A percentile compares a stretch with the other conserved stretches of the same genome.
phyloP scores from a whole-genome alignment of 352 stramenopile genomes.

The Phytophthora idaei region DNA sequence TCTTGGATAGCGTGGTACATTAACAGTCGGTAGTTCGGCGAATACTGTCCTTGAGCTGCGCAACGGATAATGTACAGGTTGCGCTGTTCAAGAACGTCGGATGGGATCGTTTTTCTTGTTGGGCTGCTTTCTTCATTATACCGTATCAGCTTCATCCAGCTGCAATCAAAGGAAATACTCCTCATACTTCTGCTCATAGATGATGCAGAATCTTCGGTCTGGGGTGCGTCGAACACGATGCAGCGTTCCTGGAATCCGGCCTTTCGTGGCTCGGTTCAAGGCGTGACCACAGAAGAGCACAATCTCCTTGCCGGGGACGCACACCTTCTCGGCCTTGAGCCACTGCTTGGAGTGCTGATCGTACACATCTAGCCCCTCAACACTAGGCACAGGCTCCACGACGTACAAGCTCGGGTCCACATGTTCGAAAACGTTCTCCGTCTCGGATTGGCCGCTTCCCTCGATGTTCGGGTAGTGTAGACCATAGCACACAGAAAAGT shows the following conservation, averaged over 20 bases:
- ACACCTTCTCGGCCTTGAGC: slow-evolving; percentile 57
- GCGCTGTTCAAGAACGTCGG: too few species aligned
- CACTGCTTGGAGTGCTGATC: slow-evolving; percentile 58
- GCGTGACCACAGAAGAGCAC: slow-evolving; percentile 67
- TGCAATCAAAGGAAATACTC: slow-evolving; percentile 48
- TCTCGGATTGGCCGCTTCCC: slow-evolving; percentile 55
- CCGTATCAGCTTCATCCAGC: not conserved
- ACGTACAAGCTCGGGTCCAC: slow-evolving; percentile 68
- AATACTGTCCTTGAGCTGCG: too few species aligned
- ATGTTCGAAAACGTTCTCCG: slow-evolving; percentile 71
- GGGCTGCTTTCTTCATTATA: not conserved
- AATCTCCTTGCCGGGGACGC: slow-evolving; percentile 56
- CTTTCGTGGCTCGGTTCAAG: slow-evolving; percentile 48
- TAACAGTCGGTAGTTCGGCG: too few species aligned
- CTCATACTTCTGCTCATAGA: slow-evolving; percentile 75
- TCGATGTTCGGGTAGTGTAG: slow-evolving; percentile 66
- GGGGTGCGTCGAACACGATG: slow-evolving; percentile 54
- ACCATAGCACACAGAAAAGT: slow-evolving; percentile 70
- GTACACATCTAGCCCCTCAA: slow-evolving; percentile 65
- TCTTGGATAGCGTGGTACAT: too few species aligned
- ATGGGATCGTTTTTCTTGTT: not conserved
- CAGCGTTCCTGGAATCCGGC: slow-evolving; percentile 55
- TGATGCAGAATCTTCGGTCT: slow-evolving; percentile 57
- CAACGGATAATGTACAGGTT: too few species aligned
- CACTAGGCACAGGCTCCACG: slow-evolving; percentile 55